phyloP scores from a whole-genome alignment of 139 green algal species.

The Yamagishiella unicocca region DNA sequence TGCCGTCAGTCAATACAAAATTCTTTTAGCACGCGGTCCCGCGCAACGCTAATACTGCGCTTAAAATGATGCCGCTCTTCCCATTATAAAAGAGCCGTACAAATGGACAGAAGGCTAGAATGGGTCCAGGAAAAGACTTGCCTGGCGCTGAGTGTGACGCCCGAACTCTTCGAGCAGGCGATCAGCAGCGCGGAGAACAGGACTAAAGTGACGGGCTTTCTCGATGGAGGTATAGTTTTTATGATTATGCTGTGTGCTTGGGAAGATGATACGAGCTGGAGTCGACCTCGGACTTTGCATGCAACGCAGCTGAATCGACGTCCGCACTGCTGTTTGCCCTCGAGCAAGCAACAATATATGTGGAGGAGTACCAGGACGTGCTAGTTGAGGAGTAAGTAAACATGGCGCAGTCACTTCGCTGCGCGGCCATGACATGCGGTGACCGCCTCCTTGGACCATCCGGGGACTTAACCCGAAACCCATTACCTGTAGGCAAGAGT shows the following conservation, averaged over 20 bases:
- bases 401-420: not conserved
- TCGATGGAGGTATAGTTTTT: conserved; percentile 57
- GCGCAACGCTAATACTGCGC: no score
- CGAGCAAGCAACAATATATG: conserved; percentile 55
- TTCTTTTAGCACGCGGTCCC: no score
- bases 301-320: not conserved
- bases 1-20: no score
- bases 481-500: conserved; percentile 2
- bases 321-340: conserved; percentile 57
- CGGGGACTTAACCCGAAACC: not conserved
- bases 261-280: not conserved
- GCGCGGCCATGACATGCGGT: not conserved
- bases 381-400: conserved; percentile 36
- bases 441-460: not conserved
- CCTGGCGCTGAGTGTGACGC: conserved; percentile 44
- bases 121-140: conserved; percentile 58
- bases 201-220: conserved; percentile 41
- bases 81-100: not conserved
- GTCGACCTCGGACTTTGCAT: no score
- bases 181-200: conserved; percentile 19
- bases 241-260: not conserved
- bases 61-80: not conserved
- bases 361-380: conserved; percentile 59
- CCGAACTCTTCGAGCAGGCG: conserved; percentile 50
- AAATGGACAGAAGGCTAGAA: conserved; percentile 46